These are phyloP conservation scores for Penicillium canariense DNA, from an alignment of 495 filamentous ascomycete genomes.

Conservation along the genomic window DNA sequence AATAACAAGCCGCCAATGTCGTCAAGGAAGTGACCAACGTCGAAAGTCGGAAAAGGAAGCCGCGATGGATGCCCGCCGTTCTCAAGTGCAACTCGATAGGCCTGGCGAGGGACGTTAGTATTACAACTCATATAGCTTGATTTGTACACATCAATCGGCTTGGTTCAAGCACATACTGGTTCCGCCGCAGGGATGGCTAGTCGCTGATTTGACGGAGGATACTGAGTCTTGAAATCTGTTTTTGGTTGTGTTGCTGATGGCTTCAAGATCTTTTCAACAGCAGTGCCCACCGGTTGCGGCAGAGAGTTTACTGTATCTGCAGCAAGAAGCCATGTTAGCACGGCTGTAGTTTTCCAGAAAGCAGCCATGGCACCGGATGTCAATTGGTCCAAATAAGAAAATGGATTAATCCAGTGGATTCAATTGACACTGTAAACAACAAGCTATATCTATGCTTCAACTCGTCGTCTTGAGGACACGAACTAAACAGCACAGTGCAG, in stretches of 20 bases:
- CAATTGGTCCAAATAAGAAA: constrained; percentile 3
- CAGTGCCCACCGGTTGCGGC: constrained; percentile 19
- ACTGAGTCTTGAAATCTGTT: constrained; percentile 35
- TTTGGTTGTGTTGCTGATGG: constrained; percentile 18
- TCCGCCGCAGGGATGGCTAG: constrained; percentile 25
- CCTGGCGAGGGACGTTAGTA: constrained; percentile 21
- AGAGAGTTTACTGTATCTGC: constrained; percentile 26
- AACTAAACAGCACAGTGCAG: constrained; percentile 9
- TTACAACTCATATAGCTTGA: background rate
- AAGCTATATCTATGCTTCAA: constrained; percentile 9
- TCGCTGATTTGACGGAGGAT: constrained; percentile 33
- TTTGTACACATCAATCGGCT: background rate
- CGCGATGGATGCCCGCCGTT: constrained; percentile 40
- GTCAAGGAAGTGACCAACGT: constrained; percentile 21
- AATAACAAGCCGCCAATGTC: constrained; percentile 25
- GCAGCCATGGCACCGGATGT: constrained; percentile 2
- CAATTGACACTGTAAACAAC: background rate
- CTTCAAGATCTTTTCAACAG: constrained; percentile 13
- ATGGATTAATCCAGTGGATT: background rate
- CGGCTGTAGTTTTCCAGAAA: constrained; percentile 22
- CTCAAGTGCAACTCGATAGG: constrained; percentile 40
- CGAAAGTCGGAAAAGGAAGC: constrained; percentile 35
- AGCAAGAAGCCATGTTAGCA: constrained; percentile 42
- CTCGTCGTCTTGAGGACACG: constrained; percentile 4
- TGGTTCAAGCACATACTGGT: constrained; percentile 29